Evolutionary conservation across 2,329 filamentous ascomycete genomes (phyloP).

Genomic region (Fusarium illudens): DNA sequence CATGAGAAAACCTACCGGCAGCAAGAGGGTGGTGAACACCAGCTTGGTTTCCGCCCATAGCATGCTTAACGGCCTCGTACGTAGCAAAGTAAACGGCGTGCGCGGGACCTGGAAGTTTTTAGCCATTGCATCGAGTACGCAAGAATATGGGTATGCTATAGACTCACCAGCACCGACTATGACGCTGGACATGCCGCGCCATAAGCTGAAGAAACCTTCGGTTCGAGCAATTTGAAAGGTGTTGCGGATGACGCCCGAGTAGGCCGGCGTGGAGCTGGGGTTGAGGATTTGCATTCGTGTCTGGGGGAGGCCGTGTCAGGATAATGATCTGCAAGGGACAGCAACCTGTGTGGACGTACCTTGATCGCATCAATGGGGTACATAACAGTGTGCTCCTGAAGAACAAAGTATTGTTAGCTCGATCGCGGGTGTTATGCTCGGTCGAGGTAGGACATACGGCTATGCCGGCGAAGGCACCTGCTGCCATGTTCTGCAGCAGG

Average conservation of each 20-base stretch:
- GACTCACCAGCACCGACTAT: constrained; percentile 88
- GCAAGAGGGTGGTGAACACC: constrained; percentile 92
- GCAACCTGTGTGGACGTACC: constrained; percentile 59
- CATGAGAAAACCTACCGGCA: constrained; percentile 69
- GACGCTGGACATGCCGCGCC: constrained; percentile 96
- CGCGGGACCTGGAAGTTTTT: constrained; percentile 75
- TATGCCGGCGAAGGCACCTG: constrained; percentile 96
- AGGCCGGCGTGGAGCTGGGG: constrained; percentile 80
- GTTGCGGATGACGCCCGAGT: constrained; percentile 90
- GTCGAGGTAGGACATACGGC: constrained; percentile 67
- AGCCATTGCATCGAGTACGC: constrained; percentile 5
- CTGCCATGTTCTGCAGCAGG: constrained; percentile 91
- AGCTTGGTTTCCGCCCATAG: constrained; percentile 89
- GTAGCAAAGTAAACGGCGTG: constrained; percentile 99
- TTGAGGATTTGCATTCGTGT: constrained; percentile 98
- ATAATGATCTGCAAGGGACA: constrained; percentile 6
- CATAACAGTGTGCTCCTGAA: constrained; percentile 97
- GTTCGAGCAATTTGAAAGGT: constrained; percentile 90
- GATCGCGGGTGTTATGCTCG: not conserved
- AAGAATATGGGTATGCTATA: constrained; percentile 22
- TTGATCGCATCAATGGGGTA: constrained; percentile 98
- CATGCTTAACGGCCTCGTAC: constrained; percentile 95
- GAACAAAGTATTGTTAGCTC: constrained; percentile 27
- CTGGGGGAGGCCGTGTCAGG: constrained; percentile 57
- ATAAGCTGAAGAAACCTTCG: constrained; percentile 90